Evolutionary conservation across 768 basidiomycete species (phyloP).

Genomic region (Krasilnikovozyma curviuscula): DNA sequence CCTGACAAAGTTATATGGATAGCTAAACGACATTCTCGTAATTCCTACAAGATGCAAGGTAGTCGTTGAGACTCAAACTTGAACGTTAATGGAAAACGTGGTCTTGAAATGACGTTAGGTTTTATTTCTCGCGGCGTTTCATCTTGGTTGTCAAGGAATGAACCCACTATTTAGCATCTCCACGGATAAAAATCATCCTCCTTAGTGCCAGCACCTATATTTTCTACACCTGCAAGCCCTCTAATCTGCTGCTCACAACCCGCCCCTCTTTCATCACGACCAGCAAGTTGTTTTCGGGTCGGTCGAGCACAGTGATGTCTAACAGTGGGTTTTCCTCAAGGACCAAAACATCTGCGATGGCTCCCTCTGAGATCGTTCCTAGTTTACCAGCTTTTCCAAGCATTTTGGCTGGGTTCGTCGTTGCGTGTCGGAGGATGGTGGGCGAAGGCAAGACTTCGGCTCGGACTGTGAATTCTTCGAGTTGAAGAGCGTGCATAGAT

Average conservation of each 20-base stretch:
- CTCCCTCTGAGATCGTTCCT: slow-evolving; percentile 26
- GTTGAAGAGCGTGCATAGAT: slow-evolving; percentile 48
- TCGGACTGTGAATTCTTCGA: slow-evolving; percentile 31
- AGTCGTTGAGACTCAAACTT: too few species aligned
- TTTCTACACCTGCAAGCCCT: too few species aligned
- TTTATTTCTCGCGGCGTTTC: too few species aligned
- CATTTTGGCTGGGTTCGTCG: slow-evolving; percentile 29
- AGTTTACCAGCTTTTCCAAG: slow-evolving; percentile 26
- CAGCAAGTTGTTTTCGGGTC: slow-evolving; percentile 28
- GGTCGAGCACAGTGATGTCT: slow-evolving; percentile 30
- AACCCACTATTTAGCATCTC: too few species aligned
- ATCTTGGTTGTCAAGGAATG: too few species aligned
- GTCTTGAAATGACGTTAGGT: too few species aligned
- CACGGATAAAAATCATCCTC: too few species aligned
- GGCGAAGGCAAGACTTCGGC: slow-evolving; percentile 25
- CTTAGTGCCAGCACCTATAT: too few species aligned
- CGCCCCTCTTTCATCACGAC: slow-evolving; percentile 29
- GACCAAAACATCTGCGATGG: slow-evolving; percentile 31
- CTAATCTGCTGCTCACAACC: slow-evolving; percentile 18
- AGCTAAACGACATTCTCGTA: too few species aligned
- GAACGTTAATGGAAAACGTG: too few species aligned
- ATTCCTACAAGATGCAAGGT: too few species aligned
- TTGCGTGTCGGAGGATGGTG: slow-evolving; percentile 30
- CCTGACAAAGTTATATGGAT: too few species aligned
- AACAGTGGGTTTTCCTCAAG: slow-evolving; percentile 30